Percentiles rank a stretch among this genome's conserved stretches.
These are phyloP conservation scores for Yamadazyma atmosphaerica DNA, from an alignment of 1,139 yeast species.

Conservation along the genomic window DNA sequence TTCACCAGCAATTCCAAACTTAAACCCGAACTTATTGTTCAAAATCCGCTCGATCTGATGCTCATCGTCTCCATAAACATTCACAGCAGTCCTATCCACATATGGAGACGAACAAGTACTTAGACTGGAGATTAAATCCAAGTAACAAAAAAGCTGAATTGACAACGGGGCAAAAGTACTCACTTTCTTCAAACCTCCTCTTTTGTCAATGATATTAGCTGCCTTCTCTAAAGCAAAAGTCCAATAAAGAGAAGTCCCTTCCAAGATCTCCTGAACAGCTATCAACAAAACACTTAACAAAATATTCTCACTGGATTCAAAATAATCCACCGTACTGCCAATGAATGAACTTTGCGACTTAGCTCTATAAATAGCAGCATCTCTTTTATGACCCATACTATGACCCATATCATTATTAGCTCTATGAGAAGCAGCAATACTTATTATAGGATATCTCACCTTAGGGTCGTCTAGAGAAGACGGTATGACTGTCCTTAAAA, in stretches of 20 bases:
- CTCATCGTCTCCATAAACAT: slow-evolving; percentile 17
- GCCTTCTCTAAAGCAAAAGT: slow-evolving; percentile 20
- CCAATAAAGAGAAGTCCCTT: slow-evolving; percentile 22
- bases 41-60: slow-evolving; percentile 18
- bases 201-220: slow-evolving; percentile 16
- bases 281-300: slow-evolving; percentile 17
- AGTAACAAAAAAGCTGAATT: slow-evolving; percentile 22
- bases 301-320: slow-evolving; percentile 13
- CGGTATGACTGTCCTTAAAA: slow-evolving; percentile 20
- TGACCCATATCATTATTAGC: slow-evolving; percentile 9
- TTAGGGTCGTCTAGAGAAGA: slow-evolving; percentile 15
- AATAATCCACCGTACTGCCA: slow-evolving; percentile 12
- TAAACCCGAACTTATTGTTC: slow-evolving; percentile 22
- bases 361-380: slow-evolving; percentile 17
- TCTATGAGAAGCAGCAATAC: slow-evolving; percentile 20
- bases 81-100: slow-evolving; percentile 13
- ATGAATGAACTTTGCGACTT: slow-evolving; percentile 17
- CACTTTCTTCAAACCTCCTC: slow-evolving; percentile 20
- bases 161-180: slow-evolving; percentile 18
- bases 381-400: slow-evolving; percentile 12
- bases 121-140: slow-evolving; percentile 21
- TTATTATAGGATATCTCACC: slow-evolving; percentile 19
- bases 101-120: slow-evolving; percentile 22
- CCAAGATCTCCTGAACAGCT: slow-evolving; percentile 20
- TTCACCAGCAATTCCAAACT: slow-evolving; percentile 23